Evolutionary conservation across 176 grass and related monocot species (phyloP), one percentile per base, ranked within the genome.

Genomic region (Raddia guianensis): DNA sequence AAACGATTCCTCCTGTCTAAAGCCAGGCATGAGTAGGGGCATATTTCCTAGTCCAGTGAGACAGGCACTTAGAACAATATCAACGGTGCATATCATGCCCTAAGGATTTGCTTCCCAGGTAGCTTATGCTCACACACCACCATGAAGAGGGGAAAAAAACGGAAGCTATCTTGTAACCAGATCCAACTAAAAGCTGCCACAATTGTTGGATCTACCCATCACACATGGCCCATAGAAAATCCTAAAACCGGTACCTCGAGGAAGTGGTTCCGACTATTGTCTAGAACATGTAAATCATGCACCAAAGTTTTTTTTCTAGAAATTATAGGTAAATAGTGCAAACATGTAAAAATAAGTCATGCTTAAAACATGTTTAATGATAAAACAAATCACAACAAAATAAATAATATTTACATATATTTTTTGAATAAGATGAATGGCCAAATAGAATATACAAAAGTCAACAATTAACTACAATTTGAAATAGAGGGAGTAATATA

Each of bases 1-100:
- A 82, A 68, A 73, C 18, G 83, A 89, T 89, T 82, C 87, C 66
- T 61, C 66, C 59, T 86, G 78, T 82, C 87, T 42, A 82, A 86
- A 82, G 82, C 9, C 5, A 40, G 19, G 55, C 76, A 66, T 21
- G 59, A 51, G 16, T 62, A 37, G 11, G 4, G 32, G 46, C 65
- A 70, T 63, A 6, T 66, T 44, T 67, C 86, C 49, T 57, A 9
- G 37, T 57, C 35, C 59, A 77, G 82, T 19, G 77, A 89, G 77
- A 81, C 71, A 49, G 72, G 49, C 82, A 76, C 61, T 65, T n/a
- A 49, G 66, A 82, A 82, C 55, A 33, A 80, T 80, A 86, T 66
- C 72, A 45, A 62, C 49, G 54, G 20, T 53, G 63, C 33, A 34
- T 52, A 74, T 18, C 72, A 33, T 33, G 5, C 37, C 49, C 21